phyloP scores from a whole-genome alignment of 768 basidiomycete species.

The Tricholoma bakamatsutake region DNA sequence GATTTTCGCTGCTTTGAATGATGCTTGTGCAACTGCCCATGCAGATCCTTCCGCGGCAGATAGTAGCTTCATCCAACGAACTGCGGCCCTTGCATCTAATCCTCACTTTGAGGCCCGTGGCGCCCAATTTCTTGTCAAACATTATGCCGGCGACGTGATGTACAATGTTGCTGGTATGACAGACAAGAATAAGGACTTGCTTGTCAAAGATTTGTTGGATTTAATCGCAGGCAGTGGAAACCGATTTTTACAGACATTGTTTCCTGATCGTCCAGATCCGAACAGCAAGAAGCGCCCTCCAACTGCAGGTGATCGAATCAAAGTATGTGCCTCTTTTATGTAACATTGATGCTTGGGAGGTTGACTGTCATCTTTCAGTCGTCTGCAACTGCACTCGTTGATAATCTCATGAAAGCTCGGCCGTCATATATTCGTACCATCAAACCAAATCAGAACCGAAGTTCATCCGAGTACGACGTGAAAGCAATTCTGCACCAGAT shows the following conservation, averaged over 20 bases:
- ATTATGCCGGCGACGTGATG: slow-evolving; percentile 98
- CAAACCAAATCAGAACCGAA: slow-evolving; percentile 97
- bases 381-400: slow-evolving; percentile 94
- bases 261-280: slow-evolving; percentile 93
- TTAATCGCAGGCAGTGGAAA: slow-evolving; percentile 78
- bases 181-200: slow-evolving; percentile 98
- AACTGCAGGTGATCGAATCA: slow-evolving; percentile 97
- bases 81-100: slow-evolving; percentile 74
- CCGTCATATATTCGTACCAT: slow-evolving; percentile 99
- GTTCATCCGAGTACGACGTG: slow-evolving; percentile 83
- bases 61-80: slow-evolving; percentile 92
- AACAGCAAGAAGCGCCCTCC: slow-evolving; percentile 97
- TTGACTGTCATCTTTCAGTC: slow-evolving; percentile 33
- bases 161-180: slow-evolving; percentile 98
- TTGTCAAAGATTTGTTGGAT: slow-evolving; percentile 92
- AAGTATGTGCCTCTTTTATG: slow-evolving; percentile 39
- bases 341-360: not conserved
- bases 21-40: slow-evolving; percentile 98
- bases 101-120: slow-evolving; percentile 95
- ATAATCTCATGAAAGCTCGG: slow-evolving; percentile 95
- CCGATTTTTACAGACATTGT: slow-evolving; percentile 79
- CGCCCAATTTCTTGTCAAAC: slow-evolving; percentile 88
- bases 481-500: slow-evolving; percentile 98
- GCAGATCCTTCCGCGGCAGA: slow-evolving; percentile 96
- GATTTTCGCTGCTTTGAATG: slow-evolving; percentile 95